phyloP scores from a whole-genome alignment of 1,139 yeast species.

The Casaregolazyma lundiana region DNA sequence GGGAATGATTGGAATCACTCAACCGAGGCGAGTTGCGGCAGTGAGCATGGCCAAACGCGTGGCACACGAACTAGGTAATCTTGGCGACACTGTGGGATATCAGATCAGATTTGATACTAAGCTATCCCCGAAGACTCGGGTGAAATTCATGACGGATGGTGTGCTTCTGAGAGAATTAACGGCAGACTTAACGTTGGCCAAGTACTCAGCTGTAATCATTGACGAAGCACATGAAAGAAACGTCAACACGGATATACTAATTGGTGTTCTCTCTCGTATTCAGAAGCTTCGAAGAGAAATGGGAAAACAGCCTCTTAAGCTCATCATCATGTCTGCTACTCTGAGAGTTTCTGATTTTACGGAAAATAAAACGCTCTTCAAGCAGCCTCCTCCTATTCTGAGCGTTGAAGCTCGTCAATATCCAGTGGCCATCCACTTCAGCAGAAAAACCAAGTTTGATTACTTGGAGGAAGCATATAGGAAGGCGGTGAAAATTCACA shows the following conservation, averaged over 20 bases:
- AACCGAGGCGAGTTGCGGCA: constrained; percentile 98
- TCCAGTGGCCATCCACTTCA: constrained; percentile 92
- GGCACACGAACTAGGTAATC: constrained; percentile 73
- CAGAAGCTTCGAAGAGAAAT: constrained; percentile 60
- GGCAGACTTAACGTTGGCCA: constrained; percentile 71
- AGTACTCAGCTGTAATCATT: constrained; percentile 80
- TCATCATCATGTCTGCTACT: constrained; percentile 87
- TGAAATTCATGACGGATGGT: constrained; percentile 99
- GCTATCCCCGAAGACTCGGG: constrained; percentile 62
- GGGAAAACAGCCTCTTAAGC: constrained; percentile 46
- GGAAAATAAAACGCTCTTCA: constrained; percentile 67
- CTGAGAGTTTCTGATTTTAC: constrained; percentile 89
- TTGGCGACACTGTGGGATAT: constrained; percentile 73
- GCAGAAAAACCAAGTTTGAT: constrained; percentile 67
- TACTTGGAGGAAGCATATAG: constrained; percentile 84
- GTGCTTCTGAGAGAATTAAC: constrained; percentile 89
- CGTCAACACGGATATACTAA: constrained; percentile 88
- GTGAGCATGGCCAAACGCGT: constrained; percentile 96
- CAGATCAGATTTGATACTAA: constrained; percentile 89
- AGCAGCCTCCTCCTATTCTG: constrained; percentile 80
- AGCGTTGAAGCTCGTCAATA: constrained; percentile 93
- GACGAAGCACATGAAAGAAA: constrained; percentile 99
- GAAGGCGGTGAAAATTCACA: constrained; percentile 84
- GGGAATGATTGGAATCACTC: constrained; percentile 94
- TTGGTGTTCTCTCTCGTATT: constrained; percentile 92